These are phyloP conservation scores for Arxiozyma slooffiae DNA, from an alignment of 1,139 yeast species.

Conservation along the genomic window DNA sequence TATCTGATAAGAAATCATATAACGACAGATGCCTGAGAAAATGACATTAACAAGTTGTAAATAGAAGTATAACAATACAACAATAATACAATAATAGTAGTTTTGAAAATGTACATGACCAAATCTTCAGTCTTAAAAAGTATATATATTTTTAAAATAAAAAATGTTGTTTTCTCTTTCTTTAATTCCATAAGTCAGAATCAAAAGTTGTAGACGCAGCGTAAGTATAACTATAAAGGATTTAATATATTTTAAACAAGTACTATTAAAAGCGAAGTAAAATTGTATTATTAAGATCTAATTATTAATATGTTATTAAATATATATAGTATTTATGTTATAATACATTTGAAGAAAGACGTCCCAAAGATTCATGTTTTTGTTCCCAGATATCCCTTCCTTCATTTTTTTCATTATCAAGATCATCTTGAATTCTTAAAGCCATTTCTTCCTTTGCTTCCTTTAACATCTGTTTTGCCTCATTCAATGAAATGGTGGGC, in stretches of 20 bases:
- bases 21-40: constrained; percentile 75
- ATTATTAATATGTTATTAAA: neutral
- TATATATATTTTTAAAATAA: too few relatives aligned
- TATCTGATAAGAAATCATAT: constrained; percentile 91
- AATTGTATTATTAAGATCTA: neutral
- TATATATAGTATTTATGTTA: constrained; percentile 5
- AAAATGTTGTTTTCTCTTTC: neutral
- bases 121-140: neutral
- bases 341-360: constrained; percentile 1
- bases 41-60: constrained; percentile 27
- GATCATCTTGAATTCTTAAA: constrained; percentile 39
- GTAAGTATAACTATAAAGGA: too few relatives aligned
- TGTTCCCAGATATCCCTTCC: constrained; percentile 17
- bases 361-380: constrained; percentile 3
- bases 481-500: constrained; percentile 77
- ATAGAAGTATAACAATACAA: neutral
- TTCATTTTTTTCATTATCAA: constrained; percentile 13
- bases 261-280: neutral
- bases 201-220: too few relatives aligned
- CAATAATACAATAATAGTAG: too few relatives aligned
- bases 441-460: constrained; percentile 68
- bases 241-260: too few relatives aligned
- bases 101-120: neutral
- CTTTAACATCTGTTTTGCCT: constrained; percentile 77
- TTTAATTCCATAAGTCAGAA: too few relatives aligned